These are phyloP conservation scores for Porphyridium purpureum DNA, from an alignment of 23 red algal species.

Conservation along the genomic window DNA sequence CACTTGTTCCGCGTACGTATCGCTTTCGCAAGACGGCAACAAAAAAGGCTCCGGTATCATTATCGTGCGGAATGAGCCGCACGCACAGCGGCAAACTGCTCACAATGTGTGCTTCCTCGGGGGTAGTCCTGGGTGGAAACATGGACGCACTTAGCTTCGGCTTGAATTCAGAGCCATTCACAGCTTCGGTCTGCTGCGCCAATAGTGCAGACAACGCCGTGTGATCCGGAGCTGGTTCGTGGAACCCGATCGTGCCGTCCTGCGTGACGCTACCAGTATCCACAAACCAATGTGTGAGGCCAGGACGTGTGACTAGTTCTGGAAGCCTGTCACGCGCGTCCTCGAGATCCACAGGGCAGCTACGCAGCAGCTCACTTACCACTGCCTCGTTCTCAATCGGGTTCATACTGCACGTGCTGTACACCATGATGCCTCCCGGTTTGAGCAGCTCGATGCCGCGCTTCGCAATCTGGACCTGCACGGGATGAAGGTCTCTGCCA, in stretches of 20 bases:
- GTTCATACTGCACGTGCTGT: constrained; percentile 89
- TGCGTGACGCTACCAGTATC: too few relatives aligned
- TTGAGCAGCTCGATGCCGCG: constrained; percentile 60
- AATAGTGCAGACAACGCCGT: too few relatives aligned
- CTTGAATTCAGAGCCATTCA: too few relatives aligned
- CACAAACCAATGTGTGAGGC: too few relatives aligned
- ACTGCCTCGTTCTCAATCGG: constrained; percentile 96
- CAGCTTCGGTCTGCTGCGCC: too few relatives aligned
- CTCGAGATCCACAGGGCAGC: too few relatives aligned
- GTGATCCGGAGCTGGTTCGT: too few relatives aligned
- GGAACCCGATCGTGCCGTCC: too few relatives aligned
- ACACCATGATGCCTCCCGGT: constrained; percentile 49
- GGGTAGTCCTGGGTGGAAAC: too few relatives aligned
- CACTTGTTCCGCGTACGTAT: too few relatives aligned
- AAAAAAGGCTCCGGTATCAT: constrained; percentile 91
- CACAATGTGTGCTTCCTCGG: too few relatives aligned
- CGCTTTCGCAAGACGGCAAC: constrained; percentile 72
- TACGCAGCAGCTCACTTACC: constrained; percentile 48
- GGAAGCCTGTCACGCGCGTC: constrained; percentile 25
- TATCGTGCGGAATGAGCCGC: constrained; percentile 86
- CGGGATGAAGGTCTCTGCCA: constrained; percentile 50
- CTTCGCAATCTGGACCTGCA: constrained; percentile 59
- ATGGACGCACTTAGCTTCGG: too few relatives aligned
- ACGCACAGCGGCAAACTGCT: constrained; percentile 69
- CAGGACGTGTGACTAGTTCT: constrained; percentile 27